These are phyloP conservation scores for Olyra latifolia DNA, from an alignment of 176 grass and related monocot species.

Conservation along the genomic window DNA sequence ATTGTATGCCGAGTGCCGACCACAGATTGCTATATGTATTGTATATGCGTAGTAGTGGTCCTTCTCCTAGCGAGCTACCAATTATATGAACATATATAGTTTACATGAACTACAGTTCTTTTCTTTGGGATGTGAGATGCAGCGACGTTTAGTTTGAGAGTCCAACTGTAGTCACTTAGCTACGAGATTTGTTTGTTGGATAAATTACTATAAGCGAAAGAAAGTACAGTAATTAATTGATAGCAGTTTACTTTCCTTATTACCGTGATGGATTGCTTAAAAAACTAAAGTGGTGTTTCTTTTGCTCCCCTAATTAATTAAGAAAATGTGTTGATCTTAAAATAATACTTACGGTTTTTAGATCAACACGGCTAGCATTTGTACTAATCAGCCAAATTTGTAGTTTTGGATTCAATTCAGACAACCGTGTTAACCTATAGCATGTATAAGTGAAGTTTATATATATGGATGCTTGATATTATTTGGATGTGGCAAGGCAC, in stretches of 20 bases:
- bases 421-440: too few species aligned
- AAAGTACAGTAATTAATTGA: not conserved
- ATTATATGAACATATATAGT: not conserved
- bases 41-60: not conserved
- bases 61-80: not conserved
- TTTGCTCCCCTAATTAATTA: not conserved
- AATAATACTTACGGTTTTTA: not conserved
- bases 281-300: not conserved
- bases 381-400: too few species aligned
- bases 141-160: not conserved
- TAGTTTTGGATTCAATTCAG: too few species aligned
- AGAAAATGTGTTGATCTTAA: not conserved
- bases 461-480: too few species aligned
- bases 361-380: too few species aligned
- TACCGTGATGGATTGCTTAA: not conserved
- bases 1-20: constrained; percentile 19
- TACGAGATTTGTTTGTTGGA: not conserved
- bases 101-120: not conserved
- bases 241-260: not conserved
- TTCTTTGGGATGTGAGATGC: not conserved
- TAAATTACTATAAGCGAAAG: not conserved
- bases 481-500: too few species aligned
- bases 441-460: too few species aligned
- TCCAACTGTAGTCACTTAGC: not conserved
- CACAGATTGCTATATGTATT: not conserved